phyloP scores from a whole-genome alignment of 805 yeast genomes.

The Teunomyces pallodes region DNA sequence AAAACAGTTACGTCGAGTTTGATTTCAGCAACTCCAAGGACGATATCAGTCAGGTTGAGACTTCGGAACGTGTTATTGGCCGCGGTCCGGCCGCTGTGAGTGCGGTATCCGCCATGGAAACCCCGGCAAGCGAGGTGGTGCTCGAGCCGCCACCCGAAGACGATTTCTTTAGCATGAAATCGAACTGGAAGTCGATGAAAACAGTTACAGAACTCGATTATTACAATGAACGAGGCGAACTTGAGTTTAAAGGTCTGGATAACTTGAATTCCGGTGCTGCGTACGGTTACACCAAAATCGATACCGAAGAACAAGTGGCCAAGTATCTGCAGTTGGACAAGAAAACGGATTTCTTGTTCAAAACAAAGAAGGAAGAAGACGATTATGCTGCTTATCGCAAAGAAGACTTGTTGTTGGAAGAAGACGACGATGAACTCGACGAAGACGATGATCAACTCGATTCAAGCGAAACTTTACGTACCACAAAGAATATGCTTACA shows the following conservation, averaged over 20 bases:
- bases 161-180: slow-evolving; percentile 35
- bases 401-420: slow-evolving; percentile 8
- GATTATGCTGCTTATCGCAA: slow-evolving; percentile 15
- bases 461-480: slow-evolving; percentile 65
- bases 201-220: slow-evolving; percentile 74
- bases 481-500: slow-evolving; percentile 76
- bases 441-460: slow-evolving; percentile 39
- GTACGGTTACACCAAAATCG: slow-evolving; percentile 84
- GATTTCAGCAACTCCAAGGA: slow-evolving; percentile 17
- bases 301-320: slow-evolving; percentile 81
- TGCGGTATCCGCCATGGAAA: not conserved
- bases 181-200: slow-evolving; percentile 84
- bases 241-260: slow-evolving; percentile 35
- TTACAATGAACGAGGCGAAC: slow-evolving; percentile 76
- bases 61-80: slow-evolving; percentile 6
- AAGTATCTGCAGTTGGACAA: slow-evolving; percentile 54
- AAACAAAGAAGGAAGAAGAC: slow-evolving; percentile 18
- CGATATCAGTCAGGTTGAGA: not conserved
- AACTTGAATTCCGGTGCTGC: slow-evolving; percentile 10
- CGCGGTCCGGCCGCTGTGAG: not conserved
- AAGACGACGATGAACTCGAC: slow-evolving; percentile 26
- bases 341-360: slow-evolving; percentile 53
- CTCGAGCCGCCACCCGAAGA: not conserved
- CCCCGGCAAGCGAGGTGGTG: not conserved
- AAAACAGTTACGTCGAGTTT: slow-evolving; percentile 27